Conservation (phyloP, 2,329 filamentous ascomycete species). For the Anthostomella pinea region DNA sequence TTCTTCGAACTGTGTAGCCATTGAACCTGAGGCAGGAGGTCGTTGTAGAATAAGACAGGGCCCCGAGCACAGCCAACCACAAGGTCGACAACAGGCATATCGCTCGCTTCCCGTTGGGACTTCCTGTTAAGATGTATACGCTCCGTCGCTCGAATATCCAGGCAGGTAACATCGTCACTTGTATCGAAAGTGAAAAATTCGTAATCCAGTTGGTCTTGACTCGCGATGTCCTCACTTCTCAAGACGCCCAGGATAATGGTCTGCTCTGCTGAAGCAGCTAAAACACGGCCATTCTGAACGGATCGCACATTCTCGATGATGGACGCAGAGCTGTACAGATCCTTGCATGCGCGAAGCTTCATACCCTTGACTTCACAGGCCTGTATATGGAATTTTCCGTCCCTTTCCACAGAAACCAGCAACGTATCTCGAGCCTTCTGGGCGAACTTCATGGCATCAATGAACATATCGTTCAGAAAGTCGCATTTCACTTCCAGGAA, state of each 20-base stretch:
- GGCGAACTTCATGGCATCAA: conserved; percentile 38
- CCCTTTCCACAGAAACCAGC: conserved; percentile 44
- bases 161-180: conserved; percentile 62
- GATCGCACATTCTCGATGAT: conserved; percentile 48
- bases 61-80: conserved; percentile 75
- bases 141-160: conserved; percentile 55
- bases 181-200: conserved; percentile 58
- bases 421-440: conserved; percentile 42
- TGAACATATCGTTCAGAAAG: conserved; percentile 45
- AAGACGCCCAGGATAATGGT: conserved; percentile 60
- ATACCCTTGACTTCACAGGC: conserved; percentile 42
- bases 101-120: conserved; percentile 26
- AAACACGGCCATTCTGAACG: conserved; percentile 52
- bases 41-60: conserved; percentile 76
- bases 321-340: conserved; percentile 35
- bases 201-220: conserved; percentile 44
- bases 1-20: conserved; percentile 37
- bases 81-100: conserved; percentile 59
- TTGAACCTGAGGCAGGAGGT: conserved; percentile 62
- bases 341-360: conserved; percentile 31
- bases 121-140: conserved; percentile 33
- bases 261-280: conserved; percentile 54
- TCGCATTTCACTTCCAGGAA: conserved; percentile 43
- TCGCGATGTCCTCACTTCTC: conserved; percentile 28
- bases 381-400: conserved; percentile 39